Evolutionary conservation across 2,329 filamentous ascomycete genomes (phyloP), one percentile per base, ranked within the genome.

Genomic region (Paramyrothecium roridum): DNA sequence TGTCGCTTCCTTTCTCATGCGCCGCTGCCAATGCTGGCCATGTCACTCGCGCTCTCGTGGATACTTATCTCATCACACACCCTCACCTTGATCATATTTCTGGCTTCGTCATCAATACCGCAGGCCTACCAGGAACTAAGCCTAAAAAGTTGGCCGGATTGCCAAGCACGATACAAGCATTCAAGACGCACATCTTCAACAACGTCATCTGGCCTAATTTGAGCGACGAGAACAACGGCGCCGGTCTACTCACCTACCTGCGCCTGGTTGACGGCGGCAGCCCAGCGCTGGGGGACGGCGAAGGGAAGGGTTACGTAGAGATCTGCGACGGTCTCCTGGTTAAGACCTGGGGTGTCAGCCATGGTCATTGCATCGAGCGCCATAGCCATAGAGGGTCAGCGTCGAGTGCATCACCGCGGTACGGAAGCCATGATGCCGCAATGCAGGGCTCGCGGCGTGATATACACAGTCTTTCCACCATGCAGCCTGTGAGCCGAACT

Each of bases 131-230:
- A 30, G 90, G 89, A 30, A 84, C 88, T 2, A 85, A 87, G 26
- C 91, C 92, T 0, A 99, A 98, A 73, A 85, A 89, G 22, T 78
- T 99, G 16, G 92, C 93, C 1, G 93, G 90, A 0, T 76, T 98
- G 3, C 91, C 93, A 0, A 88, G 86, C 26, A 96, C 93, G n/a
- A 93, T 99, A 52, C 82, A 91, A 48, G 93, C 93, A 0, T 87
- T 99, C 72, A 98, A 96, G 70, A 86, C 80, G 1, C 93, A 99
- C 72, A 91, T 99, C 57, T 99, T 99, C 78, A 99, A 99, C 73
- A 96, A 97, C 66, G 78, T 96, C 56, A 96, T 98, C 53, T 99
- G 95, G 95, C 95, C 95, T 0, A 99, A 99, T 63, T 76, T 99
- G 43, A 96, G 91, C 0, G 93, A 99, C 66, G 95, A 99, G 73